Evolutionary conservation across 2,329 filamentous ascomycete genomes (phyloP), one percentile per base, ranked within the genome.

Genomic region (Fusarium pilosicola): DNA sequence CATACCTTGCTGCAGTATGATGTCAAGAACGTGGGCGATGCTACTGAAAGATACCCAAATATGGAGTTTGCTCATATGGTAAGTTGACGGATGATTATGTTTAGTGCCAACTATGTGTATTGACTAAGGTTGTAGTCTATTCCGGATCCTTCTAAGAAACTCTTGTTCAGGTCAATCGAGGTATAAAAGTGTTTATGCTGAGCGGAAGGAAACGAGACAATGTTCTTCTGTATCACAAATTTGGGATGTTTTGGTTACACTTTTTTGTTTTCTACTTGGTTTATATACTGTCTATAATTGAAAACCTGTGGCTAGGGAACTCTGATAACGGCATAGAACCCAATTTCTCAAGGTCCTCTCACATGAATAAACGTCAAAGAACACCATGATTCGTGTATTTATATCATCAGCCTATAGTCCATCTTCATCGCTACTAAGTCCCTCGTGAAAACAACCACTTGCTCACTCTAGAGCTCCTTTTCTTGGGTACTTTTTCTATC

Each of bases 11-110:
- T 34, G 2, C 17, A 24, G 2, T 52, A 52, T 20, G 13, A 26
- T 34, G 12, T 34, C 12, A 52, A 24, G 30, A 52, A 34, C 6
- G 3, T 15, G 0, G 30, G 30, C 4, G 30, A 20, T 6, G 3
- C 4, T 1, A 8, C 12, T 20, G n/a, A 15, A 20, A 4, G 48
- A 20, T 52, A 24, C n/a, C 30, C 48, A 0, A 52, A 52, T 2
- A 24, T 52, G 12, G 48, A 52, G 9, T 52, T 52, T 26, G 30
- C 30, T 52, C n/a, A 52, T 52, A 34, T 34, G 48, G 48, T 52
- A 34, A 11, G 48, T 20, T 2, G 6, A 12, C 13, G n/a, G 0
- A 52, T 20, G n/a, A 26, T 2, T 7, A 13, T 4, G 8, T 18
- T 1, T 7, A 18, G 15, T 14, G 8, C 4, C 15, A 4, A 18